Conservation (phyloP, 306 rosid genomes). For the Quercus parvula region DNA sequence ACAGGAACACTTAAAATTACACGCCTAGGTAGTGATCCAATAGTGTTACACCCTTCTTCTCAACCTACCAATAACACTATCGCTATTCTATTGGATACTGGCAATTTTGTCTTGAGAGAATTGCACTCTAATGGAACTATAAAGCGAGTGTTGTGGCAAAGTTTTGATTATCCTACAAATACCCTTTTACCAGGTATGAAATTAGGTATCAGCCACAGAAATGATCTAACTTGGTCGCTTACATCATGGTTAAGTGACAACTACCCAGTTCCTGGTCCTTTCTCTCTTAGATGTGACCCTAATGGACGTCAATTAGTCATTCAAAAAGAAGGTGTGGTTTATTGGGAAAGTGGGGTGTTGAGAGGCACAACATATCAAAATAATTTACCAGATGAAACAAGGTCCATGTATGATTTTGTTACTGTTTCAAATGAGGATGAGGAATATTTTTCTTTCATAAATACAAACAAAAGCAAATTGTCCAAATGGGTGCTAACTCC, state of each 20-base stretch:
- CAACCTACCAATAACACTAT: background rate
- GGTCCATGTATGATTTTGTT: background rate
- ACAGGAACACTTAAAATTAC: too few relatives aligned
- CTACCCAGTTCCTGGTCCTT: background rate
- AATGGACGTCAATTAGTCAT: background rate
- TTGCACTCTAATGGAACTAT: background rate
- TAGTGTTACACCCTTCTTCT: too few relatives aligned
- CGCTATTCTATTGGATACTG: constrained; percentile 13
- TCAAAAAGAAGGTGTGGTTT: background rate
- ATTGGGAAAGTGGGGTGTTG: constrained; percentile 13
- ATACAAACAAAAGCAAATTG: background rate
- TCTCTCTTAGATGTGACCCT: constrained; percentile 16
- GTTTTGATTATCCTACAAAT: background rate
- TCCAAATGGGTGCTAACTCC: too few relatives aligned
- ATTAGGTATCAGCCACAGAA: background rate
- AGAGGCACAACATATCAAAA: background rate
- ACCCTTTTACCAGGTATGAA: constrained; percentile 1
- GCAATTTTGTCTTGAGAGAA: constrained; percentile 18
- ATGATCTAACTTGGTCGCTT: background rate
- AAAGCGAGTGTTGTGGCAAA: background rate
- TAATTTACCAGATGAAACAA: background rate
- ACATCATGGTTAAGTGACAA: background rate
- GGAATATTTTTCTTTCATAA: background rate
- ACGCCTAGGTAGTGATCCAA: too few relatives aligned
- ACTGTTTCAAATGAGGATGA: background rate